Evolutionary conservation across 2,329 filamentous ascomycete genomes (phyloP), one percentile per base, ranked within the genome.

Genomic region (Sclerotinia subarctica): DNA sequence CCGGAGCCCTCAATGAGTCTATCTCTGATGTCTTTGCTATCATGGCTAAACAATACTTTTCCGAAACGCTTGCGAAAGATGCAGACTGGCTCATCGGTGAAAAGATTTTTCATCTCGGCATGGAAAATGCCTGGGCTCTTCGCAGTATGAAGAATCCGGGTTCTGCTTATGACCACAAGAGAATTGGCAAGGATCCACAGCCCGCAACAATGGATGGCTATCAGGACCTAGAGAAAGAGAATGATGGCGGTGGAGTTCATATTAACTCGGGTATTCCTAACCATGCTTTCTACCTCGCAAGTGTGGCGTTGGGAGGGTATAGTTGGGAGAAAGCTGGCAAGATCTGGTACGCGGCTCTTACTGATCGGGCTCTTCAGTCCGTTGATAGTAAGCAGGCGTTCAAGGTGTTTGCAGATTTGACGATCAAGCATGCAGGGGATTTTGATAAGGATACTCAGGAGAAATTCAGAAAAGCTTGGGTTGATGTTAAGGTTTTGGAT

Each of bases 221-320:
- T 74, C 75, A 77, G 57, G 71, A 72, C 0, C 81, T 76, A 46
- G 49, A 11, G 21, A 29, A 2, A 46, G 26, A 17, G 7, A 24
- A 67, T 3, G 84, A 86, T 74, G 82, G 83, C 56, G 82, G 83
- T 10, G 85, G 85, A 44, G 84, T 86, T 3, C 84, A 87, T 74
- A 77, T 84, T 60, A 85, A 81, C 76, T 86, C 83, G 7, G 85
- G 85, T 7, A 86, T 87, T 56, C 85, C 84, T 2, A 87, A 87
- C 77, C 80, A 81, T 70, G 85, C 84, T 2, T 87, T 87, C 71
- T 85, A 85, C 72, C 80, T 84, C 13, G 80, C 77, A 15, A 76
- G 83, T 1, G 75, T 78, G 5, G 79, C 77, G 1, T 81, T 86
- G 70, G 84, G 83, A 19, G 84, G 85, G 6, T 83, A 81, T 73